These are phyloP conservation scores for Podospora comata DNA, from an alignment of 495 filamentous ascomycete species.

Conservation along the genomic window DNA sequence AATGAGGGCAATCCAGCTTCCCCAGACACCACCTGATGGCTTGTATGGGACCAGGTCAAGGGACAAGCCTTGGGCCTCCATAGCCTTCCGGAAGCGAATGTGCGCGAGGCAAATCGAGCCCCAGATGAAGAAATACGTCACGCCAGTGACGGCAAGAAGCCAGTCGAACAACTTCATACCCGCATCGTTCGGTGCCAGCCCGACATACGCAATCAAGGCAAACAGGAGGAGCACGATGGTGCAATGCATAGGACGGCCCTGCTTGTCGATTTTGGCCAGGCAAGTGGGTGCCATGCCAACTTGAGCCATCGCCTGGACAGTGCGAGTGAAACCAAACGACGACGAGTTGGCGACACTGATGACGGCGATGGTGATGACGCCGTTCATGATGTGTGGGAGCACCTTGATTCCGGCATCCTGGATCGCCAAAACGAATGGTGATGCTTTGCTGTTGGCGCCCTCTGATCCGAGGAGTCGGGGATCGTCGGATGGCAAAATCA, in stretches of 20 bases:
- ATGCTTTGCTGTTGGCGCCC: slow-evolving; percentile 43
- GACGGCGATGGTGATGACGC: slow-evolving; percentile 61
- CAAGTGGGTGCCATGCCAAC: slow-evolving; percentile 58
- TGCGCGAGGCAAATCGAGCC: slow-evolving; percentile 66
- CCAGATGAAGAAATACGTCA: slow-evolving; percentile 68
- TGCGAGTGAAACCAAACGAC: slow-evolving; percentile 60
- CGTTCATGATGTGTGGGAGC: slow-evolving; percentile 68
- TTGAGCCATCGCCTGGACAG: slow-evolving; percentile 58
- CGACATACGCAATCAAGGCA: slow-evolving; percentile 39
- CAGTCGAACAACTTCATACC: slow-evolving; percentile 49
- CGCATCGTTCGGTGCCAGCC: slow-evolving; percentile 24
- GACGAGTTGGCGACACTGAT: slow-evolving; percentile 61
- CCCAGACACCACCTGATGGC: slow-evolving; percentile 57
- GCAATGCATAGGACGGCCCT: slow-evolving; percentile 55
- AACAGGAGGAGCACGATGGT: slow-evolving; percentile 53
- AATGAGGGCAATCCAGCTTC: slow-evolving; percentile 59
- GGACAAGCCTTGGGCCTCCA: slow-evolving; percentile 49
- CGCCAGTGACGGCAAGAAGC: slow-evolving; percentile 66
- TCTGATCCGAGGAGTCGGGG: slow-evolving; percentile 45
- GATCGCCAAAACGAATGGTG: slow-evolving; percentile 69
- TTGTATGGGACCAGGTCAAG: slow-evolving; percentile 48
- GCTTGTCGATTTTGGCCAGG: slow-evolving; percentile 54
- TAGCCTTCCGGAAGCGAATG: slow-evolving; percentile 67
- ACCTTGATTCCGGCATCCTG: slow-evolving; percentile 60
- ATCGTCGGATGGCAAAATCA: slow-evolving; percentile 46